phyloP scores from a whole-genome alignment of 495 filamentous ascomycete species.

The Terfezia claveryi region DNA sequence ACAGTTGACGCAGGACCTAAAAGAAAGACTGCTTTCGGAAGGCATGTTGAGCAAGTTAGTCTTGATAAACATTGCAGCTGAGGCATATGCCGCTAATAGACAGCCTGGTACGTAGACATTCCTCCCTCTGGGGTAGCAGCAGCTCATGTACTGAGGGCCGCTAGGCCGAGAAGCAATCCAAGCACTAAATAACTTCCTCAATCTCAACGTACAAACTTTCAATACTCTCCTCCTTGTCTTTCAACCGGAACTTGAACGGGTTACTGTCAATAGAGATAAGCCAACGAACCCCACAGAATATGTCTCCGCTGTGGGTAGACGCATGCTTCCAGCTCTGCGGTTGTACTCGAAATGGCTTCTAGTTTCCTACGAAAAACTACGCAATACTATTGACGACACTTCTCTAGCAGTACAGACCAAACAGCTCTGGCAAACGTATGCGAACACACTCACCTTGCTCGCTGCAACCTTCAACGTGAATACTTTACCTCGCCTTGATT shows the following conservation, averaged over 20 bases:
- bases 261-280: slow-evolving; percentile 27
- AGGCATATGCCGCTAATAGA: slow-evolving; percentile 41
- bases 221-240: slow-evolving; percentile 54
- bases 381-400: slow-evolving; percentile 31
- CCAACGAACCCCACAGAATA: slow-evolving; percentile 24
- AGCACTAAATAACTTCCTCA: slow-evolving; percentile 34
- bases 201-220: slow-evolving; percentile 65
- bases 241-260: slow-evolving; percentile 38
- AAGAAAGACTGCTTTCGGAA: slow-evolving; percentile 38
- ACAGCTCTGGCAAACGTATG: slow-evolving; percentile 52
- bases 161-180: not conserved
- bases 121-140: no score
- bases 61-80: slow-evolving; percentile 66
- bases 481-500: slow-evolving; percentile 35
- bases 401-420: slow-evolving; percentile 36
- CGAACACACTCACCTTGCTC: slow-evolving; percentile 41
- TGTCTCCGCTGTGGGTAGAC: slow-evolving; percentile 38
- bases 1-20: slow-evolving; percentile 49
- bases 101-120: slow-evolving; percentile 2
- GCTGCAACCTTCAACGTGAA: slow-evolving; percentile 36
- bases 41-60: slow-evolving; percentile 54
- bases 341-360: slow-evolving; percentile 56
- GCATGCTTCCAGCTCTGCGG: slow-evolving; percentile 45
- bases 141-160: not conserved
- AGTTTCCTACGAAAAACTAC: slow-evolving; percentile 29